Evolutionary conservation across 306 rosid species (phyloP).

Genomic region (Adenanthera pavonina): DNA sequence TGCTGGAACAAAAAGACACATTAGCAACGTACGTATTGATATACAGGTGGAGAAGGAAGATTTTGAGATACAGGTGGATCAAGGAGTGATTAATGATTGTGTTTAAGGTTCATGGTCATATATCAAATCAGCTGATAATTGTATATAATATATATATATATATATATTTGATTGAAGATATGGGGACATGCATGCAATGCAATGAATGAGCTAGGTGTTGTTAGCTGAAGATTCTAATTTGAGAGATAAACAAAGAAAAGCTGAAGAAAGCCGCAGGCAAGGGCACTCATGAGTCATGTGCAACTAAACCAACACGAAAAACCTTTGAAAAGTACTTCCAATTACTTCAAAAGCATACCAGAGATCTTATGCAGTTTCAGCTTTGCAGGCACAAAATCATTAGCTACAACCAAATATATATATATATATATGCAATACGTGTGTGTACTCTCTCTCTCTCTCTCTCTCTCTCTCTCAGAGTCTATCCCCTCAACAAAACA

Average conservation of each 20-base stretch:
- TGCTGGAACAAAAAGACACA: constrained; percentile 44
- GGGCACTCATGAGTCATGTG: constrained; percentile 50
- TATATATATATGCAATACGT: background rate
- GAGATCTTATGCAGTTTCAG: constrained; percentile 33
- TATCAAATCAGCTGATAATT: constrained; percentile 39
- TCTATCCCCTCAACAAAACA: background rate
- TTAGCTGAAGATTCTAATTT: constrained; percentile 48
- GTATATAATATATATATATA: background rate
- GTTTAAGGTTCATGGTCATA: constrained; percentile 50
- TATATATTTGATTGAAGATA: background rate
- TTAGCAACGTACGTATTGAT: constrained; percentile 27
- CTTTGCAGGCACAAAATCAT: constrained; percentile 38
- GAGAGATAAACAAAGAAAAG: constrained; percentile 43
- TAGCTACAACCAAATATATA: constrained; percentile 16
- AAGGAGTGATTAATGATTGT: constrained; percentile 47
- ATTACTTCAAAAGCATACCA: constrained; percentile 46
- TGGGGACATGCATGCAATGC: constrained; percentile 37
- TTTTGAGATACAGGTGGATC: constrained; percentile 19
- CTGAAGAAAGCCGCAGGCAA: constrained; percentile 60
- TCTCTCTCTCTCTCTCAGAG: background rate
- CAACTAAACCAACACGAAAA: constrained; percentile 56
- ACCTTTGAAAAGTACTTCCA: constrained; percentile 50
- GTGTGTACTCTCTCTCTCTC: too few relatives aligned
- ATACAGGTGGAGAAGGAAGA: constrained; percentile 18
- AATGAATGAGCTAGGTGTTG: constrained; percentile 46